A percentile compares a stretch with the other conserved stretches of the same genome.
Evolutionary conservation across 352 stramenopile species (phyloP).

Genomic region (Elongisporangium senticosum): DNA sequence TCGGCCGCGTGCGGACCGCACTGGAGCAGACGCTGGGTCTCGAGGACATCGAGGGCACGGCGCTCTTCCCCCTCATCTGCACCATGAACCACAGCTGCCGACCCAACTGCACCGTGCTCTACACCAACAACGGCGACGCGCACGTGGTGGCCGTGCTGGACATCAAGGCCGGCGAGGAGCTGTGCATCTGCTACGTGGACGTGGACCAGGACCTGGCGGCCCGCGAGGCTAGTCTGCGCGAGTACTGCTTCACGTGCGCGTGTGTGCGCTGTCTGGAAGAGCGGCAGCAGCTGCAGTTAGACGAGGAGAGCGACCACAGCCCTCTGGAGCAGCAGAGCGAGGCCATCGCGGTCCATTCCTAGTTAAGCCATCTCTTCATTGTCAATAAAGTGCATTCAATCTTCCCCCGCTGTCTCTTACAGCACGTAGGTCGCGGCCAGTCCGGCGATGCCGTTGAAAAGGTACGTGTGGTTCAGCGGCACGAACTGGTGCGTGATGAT

Average conservation of each 20-base stretch:
- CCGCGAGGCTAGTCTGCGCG: slow-evolving; percentile 61
- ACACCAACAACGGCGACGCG: slow-evolving; percentile 68
- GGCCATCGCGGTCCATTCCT: not conserved
- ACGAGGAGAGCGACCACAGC: slow-evolving; percentile 6
- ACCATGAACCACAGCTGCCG: slow-evolving; percentile 97
- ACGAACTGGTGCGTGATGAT: slow-evolving; percentile 97
- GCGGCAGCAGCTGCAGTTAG: slow-evolving; percentile 19
- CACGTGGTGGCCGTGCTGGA: slow-evolving; percentile 72
- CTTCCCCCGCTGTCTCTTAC: slow-evolving; percentile 17
- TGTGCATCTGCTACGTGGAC: slow-evolving; percentile 95
- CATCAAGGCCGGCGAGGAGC: slow-evolving; percentile 85
- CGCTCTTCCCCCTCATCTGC: slow-evolving; percentile 90
- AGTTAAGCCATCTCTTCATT: not conserved
- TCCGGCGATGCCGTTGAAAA: slow-evolving; percentile 96
- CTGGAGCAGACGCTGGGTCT: slow-evolving; percentile 34
- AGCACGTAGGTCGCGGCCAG: slow-evolving; percentile 64
- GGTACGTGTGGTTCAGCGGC: slow-evolving; percentile 95
- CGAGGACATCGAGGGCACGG: slow-evolving; percentile 87
- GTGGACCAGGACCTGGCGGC: slow-evolving; percentile 61
- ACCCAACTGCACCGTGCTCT: slow-evolving; percentile 89
- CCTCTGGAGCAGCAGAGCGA: not conserved
- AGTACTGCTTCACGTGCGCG: slow-evolving; percentile 80
- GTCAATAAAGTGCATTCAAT: not conserved
- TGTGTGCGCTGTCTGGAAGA: slow-evolving; percentile 55
- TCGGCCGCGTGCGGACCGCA: slow-evolving; percentile 38